phyloP scores from a whole-genome alignment of 352 stramenopile species.

The Pythium brassicae region DNA sequence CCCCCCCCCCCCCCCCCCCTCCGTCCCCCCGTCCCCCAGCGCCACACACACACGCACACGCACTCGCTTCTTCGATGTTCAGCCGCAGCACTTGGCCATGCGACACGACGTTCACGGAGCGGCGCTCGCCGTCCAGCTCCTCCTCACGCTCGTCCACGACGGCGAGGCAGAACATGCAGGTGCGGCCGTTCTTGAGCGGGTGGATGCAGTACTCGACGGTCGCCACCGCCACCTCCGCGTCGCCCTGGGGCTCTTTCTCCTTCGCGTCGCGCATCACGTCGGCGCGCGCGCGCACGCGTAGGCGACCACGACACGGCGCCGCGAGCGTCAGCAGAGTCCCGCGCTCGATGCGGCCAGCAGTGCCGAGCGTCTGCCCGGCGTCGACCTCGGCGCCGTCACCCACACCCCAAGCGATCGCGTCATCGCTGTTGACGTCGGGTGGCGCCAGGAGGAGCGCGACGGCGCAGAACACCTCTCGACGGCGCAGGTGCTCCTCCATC shows the following conservation, averaged over 20 bases:
- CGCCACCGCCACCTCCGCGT: conserved; percentile 25
- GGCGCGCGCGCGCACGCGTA: conserved; percentile 24
- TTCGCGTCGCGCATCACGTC: neutral
- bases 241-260: neutral
- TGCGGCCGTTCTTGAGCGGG: conserved; percentile 63
- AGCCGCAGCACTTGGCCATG: conserved; percentile 90
- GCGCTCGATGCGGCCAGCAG: conserved; percentile 46
- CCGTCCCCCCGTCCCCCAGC: no score
- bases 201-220: conserved; percentile 81
- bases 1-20: no score
- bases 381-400: conserved; percentile 46
- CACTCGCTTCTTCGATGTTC: conserved; percentile 96
- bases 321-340: conserved; percentile 50
- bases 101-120: conserved; percentile 74
- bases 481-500: conserved; percentile 52
- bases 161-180: conserved; percentile 78
- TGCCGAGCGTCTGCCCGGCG: conserved; percentile 48
- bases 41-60: conserved; percentile 76
- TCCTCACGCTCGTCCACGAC: conserved; percentile 67
- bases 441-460: conserved; percentile 17
- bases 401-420: conserved; percentile 43
- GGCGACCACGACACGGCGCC: conserved; percentile 91
- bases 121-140: conserved; percentile 44
- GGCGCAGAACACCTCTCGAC: conserved; percentile 41
- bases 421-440: neutral